A percentile compares a stretch with the other conserved stretches of the same genome.
Conservation (phyloP, 345 rosid genomes). For the Viola odorata region DNA sequence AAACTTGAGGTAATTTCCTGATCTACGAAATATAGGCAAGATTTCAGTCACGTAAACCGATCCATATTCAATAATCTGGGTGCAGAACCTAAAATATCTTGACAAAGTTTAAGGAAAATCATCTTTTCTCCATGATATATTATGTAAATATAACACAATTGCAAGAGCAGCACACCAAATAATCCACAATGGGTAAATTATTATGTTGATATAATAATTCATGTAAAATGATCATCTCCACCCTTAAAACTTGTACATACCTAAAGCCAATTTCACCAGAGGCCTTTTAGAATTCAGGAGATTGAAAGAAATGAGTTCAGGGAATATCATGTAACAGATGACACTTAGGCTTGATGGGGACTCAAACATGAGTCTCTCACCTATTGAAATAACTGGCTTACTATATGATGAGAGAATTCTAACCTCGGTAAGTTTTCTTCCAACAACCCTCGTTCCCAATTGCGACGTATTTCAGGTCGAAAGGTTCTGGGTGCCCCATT, state of each 20-base stretch:
- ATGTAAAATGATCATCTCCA: no score
- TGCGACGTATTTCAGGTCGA: conserved; percentile 85
- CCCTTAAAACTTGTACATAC: no score
- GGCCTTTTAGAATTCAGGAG: no score
- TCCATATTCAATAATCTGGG: neutral
- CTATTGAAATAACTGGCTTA: neutral
- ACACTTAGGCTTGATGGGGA: neutral
- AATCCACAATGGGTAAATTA: no score
- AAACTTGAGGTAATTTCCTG: conserved; percentile 94
- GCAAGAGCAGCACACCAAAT: no score
- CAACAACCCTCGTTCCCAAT: conserved; percentile 91
- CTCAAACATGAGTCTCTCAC: neutral
- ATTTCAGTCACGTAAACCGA: conserved; percentile 4
- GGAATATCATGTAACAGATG: neutral
- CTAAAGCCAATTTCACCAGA: no score
- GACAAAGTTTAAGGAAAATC: no score
- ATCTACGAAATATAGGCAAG: conserved; percentile 6
- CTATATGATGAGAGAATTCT: conserved; percentile 1
- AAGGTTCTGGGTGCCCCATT: conserved; percentile 91
- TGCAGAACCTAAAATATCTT: neutral
- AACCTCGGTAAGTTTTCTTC: conserved; percentile 82
- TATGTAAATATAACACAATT: no score
- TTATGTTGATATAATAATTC: no score
- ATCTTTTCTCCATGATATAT: no score
- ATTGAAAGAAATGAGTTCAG: neutral